These are phyloP conservation scores for Alloascoidea africana DNA, from an alignment of 805 yeast species.

Conservation along the genomic window DNA sequence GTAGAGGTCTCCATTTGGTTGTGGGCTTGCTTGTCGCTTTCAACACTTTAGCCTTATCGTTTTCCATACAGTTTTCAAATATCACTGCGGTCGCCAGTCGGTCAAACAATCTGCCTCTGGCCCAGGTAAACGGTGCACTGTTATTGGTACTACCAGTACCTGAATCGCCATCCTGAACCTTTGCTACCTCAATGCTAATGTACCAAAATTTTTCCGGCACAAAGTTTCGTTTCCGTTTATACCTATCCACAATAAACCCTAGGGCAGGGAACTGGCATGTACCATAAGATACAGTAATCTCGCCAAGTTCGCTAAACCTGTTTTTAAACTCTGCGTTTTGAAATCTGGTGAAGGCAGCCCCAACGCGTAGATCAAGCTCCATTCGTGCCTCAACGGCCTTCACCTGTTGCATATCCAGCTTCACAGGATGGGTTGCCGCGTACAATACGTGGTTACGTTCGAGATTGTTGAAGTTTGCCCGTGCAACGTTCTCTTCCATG, in stretches of 20 bases:
- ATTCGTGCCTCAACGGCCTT: conserved; percentile 77
- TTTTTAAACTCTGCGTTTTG: conserved; percentile 38
- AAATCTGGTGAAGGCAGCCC: conserved; percentile 76
- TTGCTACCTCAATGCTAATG: conserved; percentile 36
- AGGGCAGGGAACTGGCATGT: conserved; percentile 93
- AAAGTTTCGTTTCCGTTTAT: conserved; percentile 57
- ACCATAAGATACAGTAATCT: conserved; percentile 59
- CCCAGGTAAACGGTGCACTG: conserved; percentile 49
- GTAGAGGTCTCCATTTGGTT: conserved; percentile 68
- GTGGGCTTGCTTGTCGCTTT: conserved; percentile 47
- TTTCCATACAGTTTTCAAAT: conserved; percentile 50
- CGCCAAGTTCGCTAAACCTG: conserved; percentile 11
- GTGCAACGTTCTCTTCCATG: conserved; percentile 33
- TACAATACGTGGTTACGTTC: conserved; percentile 56
- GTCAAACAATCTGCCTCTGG: conserved; percentile 58
- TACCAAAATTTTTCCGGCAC: conserved; percentile 72
- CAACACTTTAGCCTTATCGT: conserved; percentile 33
- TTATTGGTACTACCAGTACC: conserved; percentile 9
- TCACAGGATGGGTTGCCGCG: conserved; percentile 60
- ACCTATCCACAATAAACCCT: conserved; percentile 92
- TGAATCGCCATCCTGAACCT: conserved; percentile 16
- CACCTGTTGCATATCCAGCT: conserved; percentile 51
- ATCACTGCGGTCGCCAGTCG: conserved; percentile 44
- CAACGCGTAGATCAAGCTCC: conserved; percentile 81
- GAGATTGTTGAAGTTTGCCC: conserved; percentile 82